Percentiles rank a stretch among this genome's conserved stretches.
Conservation (phyloP, 768 basidiomycete species). For the Boletus sp. region DNA sequence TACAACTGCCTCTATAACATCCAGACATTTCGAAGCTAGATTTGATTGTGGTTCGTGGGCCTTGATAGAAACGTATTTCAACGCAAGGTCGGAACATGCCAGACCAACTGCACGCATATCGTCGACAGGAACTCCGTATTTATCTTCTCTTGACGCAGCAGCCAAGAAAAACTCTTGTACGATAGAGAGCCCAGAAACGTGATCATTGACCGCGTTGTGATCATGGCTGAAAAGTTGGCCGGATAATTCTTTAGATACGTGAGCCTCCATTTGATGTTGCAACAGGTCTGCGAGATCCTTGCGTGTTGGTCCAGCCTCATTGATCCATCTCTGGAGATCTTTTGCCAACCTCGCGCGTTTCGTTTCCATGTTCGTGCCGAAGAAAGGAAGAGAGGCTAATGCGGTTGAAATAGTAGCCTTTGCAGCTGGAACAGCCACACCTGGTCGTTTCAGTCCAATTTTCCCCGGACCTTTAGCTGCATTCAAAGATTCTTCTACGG, state of each 20-base stretch:
- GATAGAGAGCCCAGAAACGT: conserved; percentile 68
- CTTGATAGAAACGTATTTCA: conserved; percentile 93
- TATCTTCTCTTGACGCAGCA: conserved; percentile 54
- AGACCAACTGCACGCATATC: conserved; percentile 63
- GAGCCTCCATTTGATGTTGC: conserved; percentile 88
- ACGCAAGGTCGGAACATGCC: conserved; percentile 84
- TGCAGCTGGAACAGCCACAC: conserved; percentile 28
- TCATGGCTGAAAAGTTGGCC: conserved; percentile 88
- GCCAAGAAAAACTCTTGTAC: conserved; percentile 74
- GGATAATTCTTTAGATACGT: conserved; percentile 71
- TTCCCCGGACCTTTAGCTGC: conserved; percentile 35
- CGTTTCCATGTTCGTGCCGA: conserved; percentile 33
- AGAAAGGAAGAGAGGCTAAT: conserved; percentile 34
- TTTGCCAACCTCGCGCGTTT: conserved; percentile 68
- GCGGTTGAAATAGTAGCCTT: conserved; percentile 34
- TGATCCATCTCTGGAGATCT: conserved; percentile 79
- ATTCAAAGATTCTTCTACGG: conserved; percentile 32
- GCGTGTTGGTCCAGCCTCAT: conserved; percentile 78
- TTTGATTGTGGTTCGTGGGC: conserved; percentile 90
- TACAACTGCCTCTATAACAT: conserved; percentile 77
- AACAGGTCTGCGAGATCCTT: conserved; percentile 85
- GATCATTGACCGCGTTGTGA: conserved; percentile 92
- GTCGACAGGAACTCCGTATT: conserved; percentile 41
- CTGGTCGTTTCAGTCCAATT: conserved; percentile 45
- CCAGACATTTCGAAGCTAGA: conserved; percentile 81